Base-by-base conservation (phyloP, 352 stramenopile species). In the Pythium phragmitis region DNA sequence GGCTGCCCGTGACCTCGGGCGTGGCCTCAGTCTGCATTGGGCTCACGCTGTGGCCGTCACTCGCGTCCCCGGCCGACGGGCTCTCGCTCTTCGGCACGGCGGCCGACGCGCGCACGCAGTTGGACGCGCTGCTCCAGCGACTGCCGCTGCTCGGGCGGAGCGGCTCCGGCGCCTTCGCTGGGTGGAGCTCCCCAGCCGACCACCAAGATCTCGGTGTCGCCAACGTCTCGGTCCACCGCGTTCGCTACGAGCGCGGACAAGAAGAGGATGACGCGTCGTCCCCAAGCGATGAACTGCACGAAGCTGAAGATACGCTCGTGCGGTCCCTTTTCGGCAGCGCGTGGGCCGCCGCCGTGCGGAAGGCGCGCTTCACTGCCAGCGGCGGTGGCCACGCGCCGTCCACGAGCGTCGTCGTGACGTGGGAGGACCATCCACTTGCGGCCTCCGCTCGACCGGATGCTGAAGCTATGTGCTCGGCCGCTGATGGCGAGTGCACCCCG, bases 141-240 rank as follows among this genome's bases (percentile, higher is more conserved):
- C 45, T 62, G 0, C 48, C 62, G 14, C 43, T 59, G 30, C 47
- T 63, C 14, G 55, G 45, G 17, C 54, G 46, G 37, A 67, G 51
- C 33, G 49, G 39, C 61, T 50, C 46, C 42, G 8, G 21, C 53
- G n/a, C 36, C 39, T 60, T 50, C n/a, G 45, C 63, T 7, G 33
- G 26, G 39, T 70, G 52, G 63, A 63, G 43, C 28, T 30, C 21
- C 19, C 21, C 57, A 13, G 43, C 39, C 13, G 50, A 61, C 13
- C 51, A 59, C 33, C 56, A 64, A 23, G 79, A 88, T 50, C 61
- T 91, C n/a, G 57, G 52, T 43, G 51, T 91, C 30, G 64, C 50
- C 57, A 89, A 89, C 61, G 51, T 91, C 45, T 89, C 79, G 7
- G 76, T 86, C 21, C 78, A 89, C 41, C 78, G 78, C 53, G 69